Conservation (phyloP, 129 eudicot genomes). For the Solidago caesia region DNA sequence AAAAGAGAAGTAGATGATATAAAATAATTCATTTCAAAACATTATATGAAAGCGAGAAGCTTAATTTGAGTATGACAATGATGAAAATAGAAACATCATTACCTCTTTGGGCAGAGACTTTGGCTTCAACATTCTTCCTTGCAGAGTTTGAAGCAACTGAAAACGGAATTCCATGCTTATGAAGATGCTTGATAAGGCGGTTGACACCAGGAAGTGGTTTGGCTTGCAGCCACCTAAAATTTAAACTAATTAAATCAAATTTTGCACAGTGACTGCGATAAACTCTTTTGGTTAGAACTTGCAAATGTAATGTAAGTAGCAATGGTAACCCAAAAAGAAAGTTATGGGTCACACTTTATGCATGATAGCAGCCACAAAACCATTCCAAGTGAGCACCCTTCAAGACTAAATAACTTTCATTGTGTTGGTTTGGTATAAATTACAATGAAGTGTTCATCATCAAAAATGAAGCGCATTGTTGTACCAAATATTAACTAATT, state of each 20-base stretch:
- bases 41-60: neutral
- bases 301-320: neutral
- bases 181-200: conserved; percentile 83
- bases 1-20: too few relatives aligned
- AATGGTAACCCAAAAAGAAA: neutral
- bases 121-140: conserved; percentile 50
- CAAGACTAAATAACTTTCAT: too few relatives aligned
- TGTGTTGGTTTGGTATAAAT: too few relatives aligned
- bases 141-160: conserved; percentile 82
- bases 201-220: conserved; percentile 88
- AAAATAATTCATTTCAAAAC: too few relatives aligned
- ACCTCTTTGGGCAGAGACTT: conserved; percentile 72
- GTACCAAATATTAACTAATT: too few relatives aligned
- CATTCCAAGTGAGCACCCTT: too few relatives aligned
- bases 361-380: neutral
- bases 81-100: neutral
- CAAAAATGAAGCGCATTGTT: too few relatives aligned
- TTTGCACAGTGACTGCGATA: neutral
- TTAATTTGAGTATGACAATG: neutral
- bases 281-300: neutral
- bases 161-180: conserved; percentile 55
- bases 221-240: conserved; percentile 64
- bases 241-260: conserved; percentile 17
- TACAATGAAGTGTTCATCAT: too few relatives aligned
- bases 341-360: neutral